Evolutionary conservation across 352 stramenopile species (phyloP).

Genomic region (Peronospora destructor): DNA sequence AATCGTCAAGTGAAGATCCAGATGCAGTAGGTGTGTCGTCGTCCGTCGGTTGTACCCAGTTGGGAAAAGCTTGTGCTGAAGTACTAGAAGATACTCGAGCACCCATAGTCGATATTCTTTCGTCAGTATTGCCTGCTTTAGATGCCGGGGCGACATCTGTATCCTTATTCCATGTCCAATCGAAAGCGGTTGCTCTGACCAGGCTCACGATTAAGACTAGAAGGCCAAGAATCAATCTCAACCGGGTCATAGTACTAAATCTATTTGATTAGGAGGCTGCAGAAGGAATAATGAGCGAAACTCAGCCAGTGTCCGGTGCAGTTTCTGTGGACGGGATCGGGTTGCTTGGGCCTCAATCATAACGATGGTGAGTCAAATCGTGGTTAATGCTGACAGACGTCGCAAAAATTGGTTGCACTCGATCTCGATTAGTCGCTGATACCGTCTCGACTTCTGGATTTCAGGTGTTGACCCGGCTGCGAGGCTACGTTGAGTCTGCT

Average conservation of each 20-base stretch:
- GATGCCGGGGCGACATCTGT: conserved; percentile 9
- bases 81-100: neutral
- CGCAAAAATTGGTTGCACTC: conserved; percentile 12
- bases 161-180: conserved; percentile 10
- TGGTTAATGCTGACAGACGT: conserved; percentile 2
- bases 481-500: conserved; percentile 24
- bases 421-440: conserved; percentile 12
- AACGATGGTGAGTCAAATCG: conserved; percentile 26
- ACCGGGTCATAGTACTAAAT: conserved; percentile 10
- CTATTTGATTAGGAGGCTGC: conserved; percentile 8
- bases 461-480: neutral
- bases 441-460: neutral
- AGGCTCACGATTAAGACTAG: conserved; percentile 17
- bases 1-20: conserved; percentile 10
- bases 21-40: neutral
- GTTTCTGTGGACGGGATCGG: neutral
- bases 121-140: neutral
- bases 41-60: no score
- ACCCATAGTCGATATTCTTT: neutral
- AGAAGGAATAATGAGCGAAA: conserved; percentile 22
- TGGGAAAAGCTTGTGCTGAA: conserved; percentile 1
- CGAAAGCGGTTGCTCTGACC: conserved; percentile 7
- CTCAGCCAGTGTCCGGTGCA: conserved; percentile 10
- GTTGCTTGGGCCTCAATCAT: conserved; percentile 17
- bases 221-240: conserved; percentile 15